These are phyloP conservation scores for Saposhnikovia divaricata DNA, from an alignment of 129 eudicot genomes.

Conservation along the genomic window DNA sequence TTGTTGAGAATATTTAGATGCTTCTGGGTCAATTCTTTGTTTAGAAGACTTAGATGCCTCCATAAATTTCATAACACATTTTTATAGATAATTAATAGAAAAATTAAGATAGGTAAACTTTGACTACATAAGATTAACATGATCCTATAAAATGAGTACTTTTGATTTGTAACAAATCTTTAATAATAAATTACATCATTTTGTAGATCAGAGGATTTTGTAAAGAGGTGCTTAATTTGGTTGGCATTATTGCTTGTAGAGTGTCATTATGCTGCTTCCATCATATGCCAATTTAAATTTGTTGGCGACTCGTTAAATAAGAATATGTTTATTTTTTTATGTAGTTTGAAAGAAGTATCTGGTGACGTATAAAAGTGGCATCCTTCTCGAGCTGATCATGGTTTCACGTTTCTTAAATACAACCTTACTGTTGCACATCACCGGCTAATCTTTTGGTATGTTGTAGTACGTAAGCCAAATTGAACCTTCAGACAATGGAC, in stretches of 20 bases:
- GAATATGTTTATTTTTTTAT: conserved; percentile 94
- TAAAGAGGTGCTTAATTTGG: too few species aligned
- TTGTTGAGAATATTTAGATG: too few species aligned
- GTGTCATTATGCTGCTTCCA: conserved; percentile 15
- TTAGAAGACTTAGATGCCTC: too few species aligned
- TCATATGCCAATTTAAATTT: conserved; percentile 39
- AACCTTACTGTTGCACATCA: conserved; percentile 95
- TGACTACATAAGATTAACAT: too few species aligned
- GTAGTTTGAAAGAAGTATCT: conserved; percentile 58
- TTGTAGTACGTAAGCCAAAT: conserved; percentile 88
- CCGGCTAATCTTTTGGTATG: conserved; percentile 89
- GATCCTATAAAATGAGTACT: too few species aligned
- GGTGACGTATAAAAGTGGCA: conserved; percentile 90
- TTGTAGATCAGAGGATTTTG: too few species aligned
- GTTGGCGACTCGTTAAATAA: conserved; percentile 94
- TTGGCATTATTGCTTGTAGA: neutral
- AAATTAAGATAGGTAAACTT: too few species aligned
- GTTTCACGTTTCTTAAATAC: conserved; percentile 72
- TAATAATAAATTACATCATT: too few species aligned
- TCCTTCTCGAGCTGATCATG: conserved; percentile 95
- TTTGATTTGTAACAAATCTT: too few species aligned
- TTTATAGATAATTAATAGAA: too few species aligned
- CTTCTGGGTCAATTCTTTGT: too few species aligned
- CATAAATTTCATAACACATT: too few species aligned
- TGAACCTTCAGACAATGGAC: neutral